Base-by-base conservation (phyloP, 108 stramenopile genomes). In the Schizochytrium sp. region DNA sequence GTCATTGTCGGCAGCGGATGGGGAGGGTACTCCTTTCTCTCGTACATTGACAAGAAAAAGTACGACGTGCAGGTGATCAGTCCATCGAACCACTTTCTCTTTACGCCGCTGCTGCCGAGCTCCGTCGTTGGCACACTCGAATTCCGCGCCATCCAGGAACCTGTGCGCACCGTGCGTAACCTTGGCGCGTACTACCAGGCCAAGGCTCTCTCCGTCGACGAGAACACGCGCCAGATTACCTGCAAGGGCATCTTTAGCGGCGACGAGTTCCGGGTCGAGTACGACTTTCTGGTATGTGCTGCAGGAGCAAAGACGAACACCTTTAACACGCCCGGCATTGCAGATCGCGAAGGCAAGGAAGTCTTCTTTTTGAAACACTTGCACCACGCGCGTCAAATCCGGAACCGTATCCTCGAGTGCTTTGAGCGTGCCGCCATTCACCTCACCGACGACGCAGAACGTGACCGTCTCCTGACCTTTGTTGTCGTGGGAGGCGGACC, bases 401-500 rank as follows among this genome's bases (percentile, higher is more conserved):
- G 99, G 25, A 97, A 96, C 90, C 92, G 95, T 48, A 95, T 98
- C 58, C 72, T 99, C 28, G 98, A 98, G 90, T 96, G 94, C 87
- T 98, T 99, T 90, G 99, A 99, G 92, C 92, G 96, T 28, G 98
- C 99, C 3, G 91, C 96, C 29, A 94, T 94, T 60, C 97, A 97
- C 25, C 95, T 76, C 76, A 90, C 95, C 23, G 88, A 93, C 23
- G 88, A 92, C 10, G 92, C 87, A 12, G 96, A 97, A 90, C 94
- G 96, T 4, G 57, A 92, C 47, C 93, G 97, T 23, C 92, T 99
- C 4, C 95, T 99, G 0, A 95, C 95, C 34, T 99, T 99, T 91
- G 94, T 99, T 72, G 96, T 99, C 8, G 98, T 98, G 5, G 99
- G 97, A 8, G 98, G 99, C 2, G 99, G 99, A 19, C 98, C 99